Percentiles rank a stretch among this genome's conserved stretches.
These are phyloP conservation scores for Sesbania bispinosa DNA, from an alignment of 306 rosid species.

Conservation along the genomic window DNA sequence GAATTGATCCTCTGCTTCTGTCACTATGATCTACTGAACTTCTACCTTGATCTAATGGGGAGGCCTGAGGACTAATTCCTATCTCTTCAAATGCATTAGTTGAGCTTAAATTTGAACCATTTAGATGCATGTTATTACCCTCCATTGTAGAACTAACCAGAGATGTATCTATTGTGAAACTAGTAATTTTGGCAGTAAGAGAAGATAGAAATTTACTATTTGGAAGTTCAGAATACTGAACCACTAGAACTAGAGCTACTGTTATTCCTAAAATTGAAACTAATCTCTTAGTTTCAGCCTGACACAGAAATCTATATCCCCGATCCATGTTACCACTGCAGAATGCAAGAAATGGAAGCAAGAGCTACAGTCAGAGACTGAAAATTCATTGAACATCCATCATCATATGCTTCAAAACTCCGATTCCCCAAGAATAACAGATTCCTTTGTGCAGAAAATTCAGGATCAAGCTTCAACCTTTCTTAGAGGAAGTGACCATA, in stretches of 20 bases:
- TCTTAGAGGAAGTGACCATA: not conserved
- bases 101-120: conserved; percentile 35
- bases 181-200: conserved; percentile 40
- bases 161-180: conserved; percentile 39
- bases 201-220: conserved; percentile 41
- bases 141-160: conserved; percentile 19
- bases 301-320: conserved; percentile 47
- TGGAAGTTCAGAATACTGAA: conserved; percentile 74
- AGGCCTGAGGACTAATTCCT: conserved; percentile 28
- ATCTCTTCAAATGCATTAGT: conserved; percentile 25
- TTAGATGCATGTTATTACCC: conserved; percentile 13
- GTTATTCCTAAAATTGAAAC: conserved; percentile 49
- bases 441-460: not conserved
- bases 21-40: conserved; percentile 10
- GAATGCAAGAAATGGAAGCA: not conserved
- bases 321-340: conserved; percentile 45
- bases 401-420: conserved; percentile 4
- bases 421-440: not conserved
- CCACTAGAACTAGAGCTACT: conserved; percentile 45
- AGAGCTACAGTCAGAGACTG: not conserved
- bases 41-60: conserved; percentile 32
- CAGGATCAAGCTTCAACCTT: not conserved
- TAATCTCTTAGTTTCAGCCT: conserved; percentile 49
- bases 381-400: conserved; percentile 18
- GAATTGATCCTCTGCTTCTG: not conserved